Conservation (phyloP, 306 rosid genomes). For the Oxytropis ochrocephala region DNA sequence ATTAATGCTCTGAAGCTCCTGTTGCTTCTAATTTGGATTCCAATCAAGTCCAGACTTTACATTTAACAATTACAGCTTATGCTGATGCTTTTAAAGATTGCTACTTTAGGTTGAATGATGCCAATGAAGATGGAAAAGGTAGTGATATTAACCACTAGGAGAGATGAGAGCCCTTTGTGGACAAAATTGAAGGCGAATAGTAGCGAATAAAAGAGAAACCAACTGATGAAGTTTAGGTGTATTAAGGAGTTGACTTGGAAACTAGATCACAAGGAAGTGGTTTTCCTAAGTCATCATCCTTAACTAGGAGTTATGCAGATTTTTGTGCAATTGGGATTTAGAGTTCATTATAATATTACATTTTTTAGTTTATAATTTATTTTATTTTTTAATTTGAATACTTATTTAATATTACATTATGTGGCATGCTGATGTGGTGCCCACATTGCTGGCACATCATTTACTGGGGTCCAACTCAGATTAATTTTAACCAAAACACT, state of each 20-base stretch:
- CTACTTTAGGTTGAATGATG: constrained; percentile 50
- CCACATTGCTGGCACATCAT: too few species aligned
- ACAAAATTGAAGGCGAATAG: constrained; percentile 89
- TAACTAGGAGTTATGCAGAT: constrained; percentile 33
- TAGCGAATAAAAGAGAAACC: constrained; percentile 90
- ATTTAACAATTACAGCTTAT: constrained; percentile 50
- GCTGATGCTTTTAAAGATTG: constrained; percentile 49
- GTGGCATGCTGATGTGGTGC: too few species aligned
- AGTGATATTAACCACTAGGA: constrained; percentile 21
- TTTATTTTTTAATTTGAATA: too few species aligned
- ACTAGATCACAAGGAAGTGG: constrained; percentile 76
- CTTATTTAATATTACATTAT: too few species aligned
- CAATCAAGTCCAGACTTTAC: constrained; percentile 75
- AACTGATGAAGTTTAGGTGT: constrained; percentile 76
- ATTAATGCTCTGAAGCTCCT: constrained; percentile 44
- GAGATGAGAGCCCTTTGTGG: constrained; percentile 50
- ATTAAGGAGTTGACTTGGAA: constrained; percentile 92
- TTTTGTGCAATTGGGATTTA: too few species aligned
- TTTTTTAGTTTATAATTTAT: too few species aligned
- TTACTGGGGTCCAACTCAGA: too few species aligned
- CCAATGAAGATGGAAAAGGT: constrained; percentile 22
- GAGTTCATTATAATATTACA: too few species aligned
- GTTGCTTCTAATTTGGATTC: constrained; percentile 68
- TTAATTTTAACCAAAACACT: too few species aligned
- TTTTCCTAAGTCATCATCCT: constrained; percentile 57